phyloP scores from a whole-genome alignment of 306 rosid genomes.

The Castanospermum australe region DNA sequence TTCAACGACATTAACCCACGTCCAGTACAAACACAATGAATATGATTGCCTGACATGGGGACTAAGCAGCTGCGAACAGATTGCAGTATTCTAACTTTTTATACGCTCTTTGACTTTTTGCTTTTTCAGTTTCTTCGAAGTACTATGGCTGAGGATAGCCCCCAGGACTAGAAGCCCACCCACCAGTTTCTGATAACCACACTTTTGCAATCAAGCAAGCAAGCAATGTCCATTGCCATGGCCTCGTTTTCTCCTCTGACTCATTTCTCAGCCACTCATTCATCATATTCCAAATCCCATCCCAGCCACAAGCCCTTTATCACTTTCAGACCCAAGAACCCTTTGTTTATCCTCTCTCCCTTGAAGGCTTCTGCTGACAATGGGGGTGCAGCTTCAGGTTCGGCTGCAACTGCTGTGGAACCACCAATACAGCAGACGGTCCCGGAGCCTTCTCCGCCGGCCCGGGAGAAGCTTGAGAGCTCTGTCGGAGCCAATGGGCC shows the following conservation, averaged over 20 bases:
- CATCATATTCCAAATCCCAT: conserved; percentile 29
- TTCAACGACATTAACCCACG: too few species aligned
- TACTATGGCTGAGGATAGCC: conserved; percentile 33
- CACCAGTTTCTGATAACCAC: conserved; percentile 30
- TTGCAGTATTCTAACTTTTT: too few species aligned
- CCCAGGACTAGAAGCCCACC: neutral
- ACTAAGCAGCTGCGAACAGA: too few species aligned
- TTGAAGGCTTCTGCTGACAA: conserved; percentile 44
- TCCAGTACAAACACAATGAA: too few species aligned
- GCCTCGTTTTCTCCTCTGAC: conserved; percentile 57
- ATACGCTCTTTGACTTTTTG: neutral
- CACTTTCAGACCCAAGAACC: conserved; percentile 35
- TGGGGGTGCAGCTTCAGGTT: conserved; percentile 36
- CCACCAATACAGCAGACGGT: conserved; percentile 21
- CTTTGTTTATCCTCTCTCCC: conserved; percentile 4
- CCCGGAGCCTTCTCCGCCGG: conserved; percentile 29
- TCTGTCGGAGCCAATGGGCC: conserved; percentile 45
- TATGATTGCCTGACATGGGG: too few species aligned
- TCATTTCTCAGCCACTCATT: conserved; percentile 38
- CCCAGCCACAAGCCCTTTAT: conserved; percentile 32
- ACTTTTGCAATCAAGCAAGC: neutral
- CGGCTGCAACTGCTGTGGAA: conserved; percentile 35
- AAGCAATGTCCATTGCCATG: conserved; percentile 39
- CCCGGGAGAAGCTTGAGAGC: conserved; percentile 25
- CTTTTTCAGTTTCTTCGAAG: too few species aligned